Evolutionary conservation across 2,329 filamentous ascomycete genomes (phyloP), one percentile per base, ranked within the genome.

Genomic region (Beauveria brongniartii): DNA sequence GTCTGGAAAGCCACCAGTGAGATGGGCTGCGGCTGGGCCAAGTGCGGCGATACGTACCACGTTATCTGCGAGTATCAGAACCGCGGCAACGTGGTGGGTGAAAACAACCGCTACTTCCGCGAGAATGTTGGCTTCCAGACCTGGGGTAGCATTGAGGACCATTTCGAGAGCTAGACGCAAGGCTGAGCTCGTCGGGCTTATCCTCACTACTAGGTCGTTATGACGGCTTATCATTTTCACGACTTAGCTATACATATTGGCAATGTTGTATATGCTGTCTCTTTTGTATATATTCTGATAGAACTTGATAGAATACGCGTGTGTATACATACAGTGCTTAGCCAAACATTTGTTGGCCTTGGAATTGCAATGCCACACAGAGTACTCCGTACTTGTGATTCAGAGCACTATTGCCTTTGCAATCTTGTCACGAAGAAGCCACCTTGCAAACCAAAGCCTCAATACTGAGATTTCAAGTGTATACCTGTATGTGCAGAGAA

Each of bases 1-100:
- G 68, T 72, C 59, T 72, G 70, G 70, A 68, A 67, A 62, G 62
- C 47, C 54, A 68, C 68, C 26, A 65, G 59, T 46, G 62, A 55
- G 12, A 62, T 72, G 43, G 70, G 70, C 20, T 72, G 70, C 55
- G 63, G 14, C 14, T 61, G 61, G 54, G 59, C 61, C 20, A 9
- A 44, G 46, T 67, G 65, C 57, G 24, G 30, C 26, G 53, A 37
- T 28, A 10, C 52, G 22, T 54, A 46, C 48, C 59, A 63, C 44
- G 20, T 66, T 24, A 64, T 64, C n/a, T 65, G 65, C 62, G 50
- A 63, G 53, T 66, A 65, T 41, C 28, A 41, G 10, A 55, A 44
- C 14, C 26, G 20, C 14, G 65, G 65, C 3, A 65, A 66, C 53
- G 24, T 61, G 14, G 9, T n/a, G 8, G 63, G 63, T 28, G 50